phyloP scores from a whole-genome alignment of 2,329 filamentous ascomycete species.

The Aspergillus ibericus region DNA sequence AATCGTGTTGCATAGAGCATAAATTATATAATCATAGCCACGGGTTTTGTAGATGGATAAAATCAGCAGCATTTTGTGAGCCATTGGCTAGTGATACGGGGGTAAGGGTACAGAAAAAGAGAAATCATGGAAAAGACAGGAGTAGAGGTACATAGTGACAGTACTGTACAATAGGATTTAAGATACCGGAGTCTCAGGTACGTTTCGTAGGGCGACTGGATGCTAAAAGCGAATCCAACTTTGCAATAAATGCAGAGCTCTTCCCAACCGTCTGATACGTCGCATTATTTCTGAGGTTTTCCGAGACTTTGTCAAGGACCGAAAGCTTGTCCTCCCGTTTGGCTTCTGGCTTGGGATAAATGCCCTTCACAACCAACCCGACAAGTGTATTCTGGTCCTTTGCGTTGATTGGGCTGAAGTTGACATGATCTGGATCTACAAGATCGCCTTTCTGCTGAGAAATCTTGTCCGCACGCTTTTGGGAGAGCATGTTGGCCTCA shows the following conservation, averaged over 20 bases:
- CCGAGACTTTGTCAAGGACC: constrained; percentile 34
- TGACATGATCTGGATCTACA: constrained; percentile 34
- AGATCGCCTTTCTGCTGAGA: constrained; percentile 40
- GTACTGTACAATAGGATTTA: constrained; percentile 14
- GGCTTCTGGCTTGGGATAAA: constrained; percentile 28
- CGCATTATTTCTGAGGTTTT: constrained; percentile 42
- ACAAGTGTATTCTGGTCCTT: constrained; percentile 32
- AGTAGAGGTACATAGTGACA: constrained; percentile 1
- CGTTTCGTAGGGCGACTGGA: constrained; percentile 30
- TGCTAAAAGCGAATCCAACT: constrained; percentile 39
- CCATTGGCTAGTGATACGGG: not conserved
- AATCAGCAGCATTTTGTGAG: not conserved
- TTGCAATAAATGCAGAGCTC: constrained; percentile 37
- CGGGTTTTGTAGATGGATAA: not conserved
- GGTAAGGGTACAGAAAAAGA: not conserved
- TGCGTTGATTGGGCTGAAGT: constrained; percentile 27
- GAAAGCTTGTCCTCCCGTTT: constrained; percentile 22
- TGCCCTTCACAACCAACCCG: constrained; percentile 33
- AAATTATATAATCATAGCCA: too few relatives aligned
- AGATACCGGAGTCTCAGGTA: constrained; percentile 13
- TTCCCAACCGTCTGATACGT: constrained; percentile 42
- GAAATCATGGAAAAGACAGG: not conserved
- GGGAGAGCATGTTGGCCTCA: constrained; percentile 36
- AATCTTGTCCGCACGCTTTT: constrained; percentile 33
- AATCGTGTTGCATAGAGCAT: not conserved